Evolutionary conservation across 345 rosid genomes (phyloP).

Genomic region (Eucalyptus marginata): DNA sequence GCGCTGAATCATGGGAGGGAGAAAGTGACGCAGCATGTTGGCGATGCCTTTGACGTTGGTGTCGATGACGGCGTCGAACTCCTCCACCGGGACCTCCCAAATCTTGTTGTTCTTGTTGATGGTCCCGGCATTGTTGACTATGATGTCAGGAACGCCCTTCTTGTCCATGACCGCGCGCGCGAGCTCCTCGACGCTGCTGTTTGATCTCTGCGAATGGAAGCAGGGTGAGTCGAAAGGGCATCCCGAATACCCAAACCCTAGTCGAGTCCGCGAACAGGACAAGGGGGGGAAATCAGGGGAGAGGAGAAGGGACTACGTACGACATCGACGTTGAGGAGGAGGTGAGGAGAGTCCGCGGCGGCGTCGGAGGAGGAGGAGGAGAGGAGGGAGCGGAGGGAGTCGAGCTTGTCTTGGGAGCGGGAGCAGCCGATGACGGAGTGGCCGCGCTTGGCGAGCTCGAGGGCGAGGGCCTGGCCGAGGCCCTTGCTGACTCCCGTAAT

Average conservation of each 20-base stretch:
- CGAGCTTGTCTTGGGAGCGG: slow-evolving; percentile 68
- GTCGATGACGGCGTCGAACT: slow-evolving; percentile 81
- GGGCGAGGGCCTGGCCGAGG: slow-evolving; percentile 77
- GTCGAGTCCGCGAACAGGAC: background rate
- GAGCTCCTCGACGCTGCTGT: slow-evolving; percentile 65
- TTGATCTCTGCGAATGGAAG: slow-evolving; percentile 28
- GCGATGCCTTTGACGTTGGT: slow-evolving; percentile 83
- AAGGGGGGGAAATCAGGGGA: background rate
- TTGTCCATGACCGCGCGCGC: slow-evolving; percentile 66
- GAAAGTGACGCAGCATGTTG: slow-evolving; percentile 80
- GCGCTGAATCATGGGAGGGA: slow-evolving; percentile 72
- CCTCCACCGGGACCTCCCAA: slow-evolving; percentile 92
- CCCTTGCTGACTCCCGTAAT: slow-evolving; percentile 93
- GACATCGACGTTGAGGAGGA: slow-evolving; percentile 71
- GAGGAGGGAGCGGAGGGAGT: slow-evolving; percentile 55
- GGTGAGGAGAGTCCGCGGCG: slow-evolving; percentile 16
- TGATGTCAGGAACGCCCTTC: slow-evolving; percentile 81
- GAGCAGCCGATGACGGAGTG: slow-evolving; percentile 89
- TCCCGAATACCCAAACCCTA: background rate
- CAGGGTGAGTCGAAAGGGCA: background rate
- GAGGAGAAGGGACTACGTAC: slow-evolving; percentile 8
- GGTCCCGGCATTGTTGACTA: slow-evolving; percentile 92
- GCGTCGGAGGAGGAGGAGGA: slow-evolving; percentile 23
- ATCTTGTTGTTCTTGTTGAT: slow-evolving; percentile 83
- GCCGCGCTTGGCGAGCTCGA: slow-evolving; percentile 79